Conservation (phyloP, 148 eudicot species). For the Limonium bicolor region DNA sequence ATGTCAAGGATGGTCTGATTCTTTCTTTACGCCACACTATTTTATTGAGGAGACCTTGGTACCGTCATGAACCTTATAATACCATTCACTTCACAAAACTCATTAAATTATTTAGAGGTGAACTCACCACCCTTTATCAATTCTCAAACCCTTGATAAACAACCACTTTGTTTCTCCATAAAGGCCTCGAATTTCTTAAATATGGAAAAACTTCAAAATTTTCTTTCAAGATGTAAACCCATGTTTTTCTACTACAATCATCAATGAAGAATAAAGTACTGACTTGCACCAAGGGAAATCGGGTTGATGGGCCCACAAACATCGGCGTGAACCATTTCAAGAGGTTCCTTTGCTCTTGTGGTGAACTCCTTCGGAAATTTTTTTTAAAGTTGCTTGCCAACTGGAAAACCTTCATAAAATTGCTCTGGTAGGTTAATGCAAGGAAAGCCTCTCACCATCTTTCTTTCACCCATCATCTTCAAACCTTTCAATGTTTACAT, state of each 20-base stretch:
- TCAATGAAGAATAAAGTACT: conserved; percentile 3
- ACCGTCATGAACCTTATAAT: neutral
- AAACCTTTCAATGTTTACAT: neutral
- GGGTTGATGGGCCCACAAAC: conserved; percentile 4
- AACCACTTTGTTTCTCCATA: conserved; percentile 3
- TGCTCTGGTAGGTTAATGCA: neutral
- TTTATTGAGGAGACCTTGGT: conserved; percentile 2
- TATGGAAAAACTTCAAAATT: neutral
- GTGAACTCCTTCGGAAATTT: neutral
- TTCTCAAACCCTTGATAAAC: neutral
- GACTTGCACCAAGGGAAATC: conserved; percentile 1
- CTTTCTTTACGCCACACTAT: conserved; percentile 4
- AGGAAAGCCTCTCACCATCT: conserved; percentile 4
- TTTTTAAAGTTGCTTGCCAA: conserved; percentile 1
- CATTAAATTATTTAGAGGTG: conserved; percentile 1
- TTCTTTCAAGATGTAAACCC: conserved; percentile 3
- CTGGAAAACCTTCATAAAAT: conserved; percentile 7
- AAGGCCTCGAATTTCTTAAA: conserved; percentile 5
- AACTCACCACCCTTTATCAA: conserved; percentile 1
- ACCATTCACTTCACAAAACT: conserved; percentile 1
- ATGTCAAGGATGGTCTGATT: conserved; percentile 7
- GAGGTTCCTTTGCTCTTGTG: conserved; percentile 1
- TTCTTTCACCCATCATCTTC: neutral
- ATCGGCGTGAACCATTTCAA: neutral
- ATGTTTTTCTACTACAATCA: too few species aligned